phyloP scores from a whole-genome alignment of 2,329 filamentous ascomycete species.

The Nigrospora sphaerica region DNA sequence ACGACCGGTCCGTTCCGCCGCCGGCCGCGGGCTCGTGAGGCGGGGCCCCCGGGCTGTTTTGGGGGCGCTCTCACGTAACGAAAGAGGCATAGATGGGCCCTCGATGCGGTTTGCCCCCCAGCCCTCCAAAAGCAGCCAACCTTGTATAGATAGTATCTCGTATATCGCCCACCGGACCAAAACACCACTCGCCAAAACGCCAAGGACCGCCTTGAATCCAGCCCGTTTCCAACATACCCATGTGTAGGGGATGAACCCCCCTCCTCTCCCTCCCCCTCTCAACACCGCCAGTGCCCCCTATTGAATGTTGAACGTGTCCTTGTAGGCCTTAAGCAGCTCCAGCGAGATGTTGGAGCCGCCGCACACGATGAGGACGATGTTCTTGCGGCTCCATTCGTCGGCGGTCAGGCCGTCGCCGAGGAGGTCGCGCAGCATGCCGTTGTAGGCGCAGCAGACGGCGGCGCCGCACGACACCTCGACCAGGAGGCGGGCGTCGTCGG shows the following conservation, averaged over 20 bases:
- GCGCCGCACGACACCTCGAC: constrained; percentile 85
- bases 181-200: too few species aligned
- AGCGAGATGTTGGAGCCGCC: constrained; percentile 65
- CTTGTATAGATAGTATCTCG: too few species aligned
- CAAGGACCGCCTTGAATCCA: too few species aligned
- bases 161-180: too few species aligned
- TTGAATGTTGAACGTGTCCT: constrained; percentile 27
- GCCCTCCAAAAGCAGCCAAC: too few species aligned
- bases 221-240: too few species aligned
- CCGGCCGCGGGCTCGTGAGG: not conserved
- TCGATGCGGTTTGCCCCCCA: too few species aligned
- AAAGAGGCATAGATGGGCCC: too few species aligned
- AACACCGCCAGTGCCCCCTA: too few species aligned
- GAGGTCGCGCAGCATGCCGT: constrained; percentile 52
- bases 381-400: constrained; percentile 56
- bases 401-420: constrained; percentile 46
- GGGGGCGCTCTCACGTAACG: too few species aligned
- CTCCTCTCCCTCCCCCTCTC: too few species aligned
- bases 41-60: not conserved
- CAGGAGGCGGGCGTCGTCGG: constrained; percentile 73
- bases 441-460: constrained; percentile 63
- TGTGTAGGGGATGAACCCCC: too few species aligned
- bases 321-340: constrained; percentile 53
- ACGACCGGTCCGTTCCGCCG: constrained; percentile 2
- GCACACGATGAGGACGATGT: constrained; percentile 79